Percentiles rank a stretch among this genome's conserved stretches.
Conservation (phyloP, 805 yeast species). For the Saturnispora kantuleensis region DNA sequence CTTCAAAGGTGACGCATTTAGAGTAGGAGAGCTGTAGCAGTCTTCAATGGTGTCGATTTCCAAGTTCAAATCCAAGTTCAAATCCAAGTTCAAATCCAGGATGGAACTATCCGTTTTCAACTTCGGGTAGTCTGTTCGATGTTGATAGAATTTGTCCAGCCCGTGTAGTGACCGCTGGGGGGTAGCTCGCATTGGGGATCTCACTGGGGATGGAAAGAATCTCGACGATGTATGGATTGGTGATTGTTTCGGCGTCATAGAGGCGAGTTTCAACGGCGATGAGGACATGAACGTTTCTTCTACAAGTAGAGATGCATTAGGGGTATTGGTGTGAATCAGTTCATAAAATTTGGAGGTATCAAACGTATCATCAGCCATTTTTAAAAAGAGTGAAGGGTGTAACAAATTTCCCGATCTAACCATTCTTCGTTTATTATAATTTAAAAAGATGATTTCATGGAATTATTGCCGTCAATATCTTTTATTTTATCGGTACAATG, state of each 20-base stretch:
- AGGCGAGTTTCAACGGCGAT: background rate
- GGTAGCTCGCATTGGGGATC: background rate
- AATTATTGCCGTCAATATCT: background rate
- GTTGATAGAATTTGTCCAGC: too few relatives aligned
- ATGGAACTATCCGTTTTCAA: too few relatives aligned
- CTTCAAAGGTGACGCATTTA: too few relatives aligned
- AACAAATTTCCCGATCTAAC: background rate
- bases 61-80: too few relatives aligned
- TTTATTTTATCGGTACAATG: too few relatives aligned
- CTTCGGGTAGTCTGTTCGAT: too few relatives aligned
- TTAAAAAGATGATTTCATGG: background rate
- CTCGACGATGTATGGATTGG: conserved; percentile 14
- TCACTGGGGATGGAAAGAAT: conserved; percentile 28
- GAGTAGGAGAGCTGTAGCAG: too few relatives aligned
- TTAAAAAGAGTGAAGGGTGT: background rate
- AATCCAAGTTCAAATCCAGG: too few relatives aligned
- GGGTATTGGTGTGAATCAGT: background rate
- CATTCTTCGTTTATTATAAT: background rate
- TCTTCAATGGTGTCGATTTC: too few relatives aligned
- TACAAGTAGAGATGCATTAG: too few relatives aligned
- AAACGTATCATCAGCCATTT: conserved; percentile 10
- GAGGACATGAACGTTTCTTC: background rate
- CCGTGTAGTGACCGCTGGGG: background rate
- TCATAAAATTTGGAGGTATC: conserved; percentile 12
- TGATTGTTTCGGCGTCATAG: background rate